Conservation (phyloP, 305 asterid genomes). For the Solanum hybrid region DNA sequence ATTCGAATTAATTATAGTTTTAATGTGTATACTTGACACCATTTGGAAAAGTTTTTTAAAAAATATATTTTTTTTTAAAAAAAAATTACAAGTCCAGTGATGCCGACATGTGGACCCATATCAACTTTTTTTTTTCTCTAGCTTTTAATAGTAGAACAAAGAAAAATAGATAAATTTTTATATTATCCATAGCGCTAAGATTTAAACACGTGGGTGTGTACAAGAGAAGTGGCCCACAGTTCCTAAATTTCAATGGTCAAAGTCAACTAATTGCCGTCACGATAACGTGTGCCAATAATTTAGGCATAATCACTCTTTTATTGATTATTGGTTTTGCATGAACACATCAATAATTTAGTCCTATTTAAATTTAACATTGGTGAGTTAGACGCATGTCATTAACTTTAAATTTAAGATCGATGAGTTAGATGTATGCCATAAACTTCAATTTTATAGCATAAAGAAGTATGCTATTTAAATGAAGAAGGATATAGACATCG, state of each 20-base stretch:
- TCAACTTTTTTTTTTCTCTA: neutral
- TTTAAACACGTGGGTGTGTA: neutral
- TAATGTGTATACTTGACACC: neutral
- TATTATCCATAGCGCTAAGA: neutral
- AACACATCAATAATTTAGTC: neutral
- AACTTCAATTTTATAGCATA: neutral
- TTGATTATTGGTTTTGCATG: neutral
- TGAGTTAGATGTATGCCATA: neutral
- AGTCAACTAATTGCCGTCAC: conserved; percentile 10
- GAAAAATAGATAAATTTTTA: neutral
- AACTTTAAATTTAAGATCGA: neutral
- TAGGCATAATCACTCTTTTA: neutral
- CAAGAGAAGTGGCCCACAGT: neutral
- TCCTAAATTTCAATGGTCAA: neutral
- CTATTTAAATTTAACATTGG: neutral
- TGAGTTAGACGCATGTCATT: neutral
- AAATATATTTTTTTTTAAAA: too few relatives aligned
- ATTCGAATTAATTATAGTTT: too few relatives aligned
- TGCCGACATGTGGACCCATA: neutral
- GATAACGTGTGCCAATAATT: conserved; percentile 7
- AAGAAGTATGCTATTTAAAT: neutral
- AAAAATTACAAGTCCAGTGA: neutral
- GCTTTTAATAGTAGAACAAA: neutral
- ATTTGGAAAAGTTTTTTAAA: neutral
- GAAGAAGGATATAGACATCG: neutral